phyloP scores from a whole-genome alignment of 768 basidiomycete genomes.

The Hygrocybe coccinea region DNA sequence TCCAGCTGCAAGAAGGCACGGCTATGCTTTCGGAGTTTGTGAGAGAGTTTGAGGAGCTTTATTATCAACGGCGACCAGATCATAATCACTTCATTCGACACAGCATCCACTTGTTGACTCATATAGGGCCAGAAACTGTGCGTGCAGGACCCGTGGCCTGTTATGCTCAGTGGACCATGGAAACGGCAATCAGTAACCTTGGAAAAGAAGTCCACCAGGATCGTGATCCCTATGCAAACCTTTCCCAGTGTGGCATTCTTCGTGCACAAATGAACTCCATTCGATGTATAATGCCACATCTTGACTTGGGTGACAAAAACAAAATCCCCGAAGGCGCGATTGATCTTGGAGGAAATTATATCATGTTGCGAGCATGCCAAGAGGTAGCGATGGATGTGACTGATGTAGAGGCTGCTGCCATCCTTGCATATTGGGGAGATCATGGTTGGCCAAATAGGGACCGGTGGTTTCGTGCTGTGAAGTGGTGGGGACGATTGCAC shows the following conservation, averaged over 20 bases:
- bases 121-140: constrained; percentile 4
- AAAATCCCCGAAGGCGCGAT: neutral
- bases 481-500: constrained; percentile 8
- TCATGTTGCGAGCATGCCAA: constrained; percentile 3
- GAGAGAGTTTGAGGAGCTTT: constrained; percentile 5
- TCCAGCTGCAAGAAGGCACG: neutral
- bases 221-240: constrained; percentile 7
- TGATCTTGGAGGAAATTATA: constrained; percentile 5
- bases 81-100: constrained; percentile 2
- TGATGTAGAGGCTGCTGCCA: neutral
- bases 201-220: constrained; percentile 6
- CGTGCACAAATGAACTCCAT: constrained; percentile 7
- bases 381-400: neutral
- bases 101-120: constrained; percentile 2
- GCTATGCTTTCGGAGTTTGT: constrained; percentile 4
- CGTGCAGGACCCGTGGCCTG: constrained; percentile 1
- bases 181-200: constrained; percentile 8
- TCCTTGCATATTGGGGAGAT: neutral
- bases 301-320: neutral
- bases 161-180: constrained; percentile 8
- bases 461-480: neutral
- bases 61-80: constrained; percentile 3
- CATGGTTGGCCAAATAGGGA: neutral
- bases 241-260: constrained; percentile 8
- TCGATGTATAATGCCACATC: constrained; percentile 1